These are phyloP conservation scores for Blastobotrys terrestris DNA, from an alignment of 805 yeast genomes.

Conservation along the genomic window DNA sequence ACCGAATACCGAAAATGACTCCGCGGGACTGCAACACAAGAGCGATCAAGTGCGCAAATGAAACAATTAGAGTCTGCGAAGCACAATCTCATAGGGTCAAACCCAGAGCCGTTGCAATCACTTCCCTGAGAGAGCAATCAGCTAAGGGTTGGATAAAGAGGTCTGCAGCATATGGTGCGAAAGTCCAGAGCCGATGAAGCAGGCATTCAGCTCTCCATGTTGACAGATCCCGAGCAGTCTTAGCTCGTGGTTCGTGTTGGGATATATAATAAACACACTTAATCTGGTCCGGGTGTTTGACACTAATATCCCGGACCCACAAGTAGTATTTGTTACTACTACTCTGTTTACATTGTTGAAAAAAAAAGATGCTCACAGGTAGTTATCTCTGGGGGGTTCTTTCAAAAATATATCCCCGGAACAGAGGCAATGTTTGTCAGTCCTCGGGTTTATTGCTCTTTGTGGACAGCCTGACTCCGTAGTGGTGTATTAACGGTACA, in stretches of 20 bases:
- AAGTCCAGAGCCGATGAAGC: neutral
- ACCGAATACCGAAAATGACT: neutral
- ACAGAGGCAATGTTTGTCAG: too few relatives aligned
- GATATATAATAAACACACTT: neutral
- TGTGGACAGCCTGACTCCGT: too few relatives aligned
- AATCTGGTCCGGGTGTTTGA: neutral
- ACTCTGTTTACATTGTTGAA: too few relatives aligned
- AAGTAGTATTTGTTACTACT: too few relatives aligned
- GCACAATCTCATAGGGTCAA: neutral
- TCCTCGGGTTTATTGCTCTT: too few relatives aligned
- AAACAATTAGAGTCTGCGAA: neutral
- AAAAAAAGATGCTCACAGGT: too few relatives aligned
- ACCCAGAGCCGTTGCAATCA: neutral
- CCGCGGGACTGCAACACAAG: neutral
- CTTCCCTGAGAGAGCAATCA: neutral
- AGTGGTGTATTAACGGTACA: too few relatives aligned
- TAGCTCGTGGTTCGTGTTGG: neutral
- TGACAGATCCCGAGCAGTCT: neutral
- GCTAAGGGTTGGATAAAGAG: neutral
- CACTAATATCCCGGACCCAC: neutral
- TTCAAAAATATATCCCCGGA: too few relatives aligned
- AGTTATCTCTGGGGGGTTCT: too few relatives aligned
- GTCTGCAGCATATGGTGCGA: neutral
- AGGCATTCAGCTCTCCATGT: neutral
- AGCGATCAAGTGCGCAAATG: neutral